These are phyloP conservation scores for Psilocybe cyanescens DNA, from an alignment of 768 basidiomycete genomes.

Conservation along the genomic window DNA sequence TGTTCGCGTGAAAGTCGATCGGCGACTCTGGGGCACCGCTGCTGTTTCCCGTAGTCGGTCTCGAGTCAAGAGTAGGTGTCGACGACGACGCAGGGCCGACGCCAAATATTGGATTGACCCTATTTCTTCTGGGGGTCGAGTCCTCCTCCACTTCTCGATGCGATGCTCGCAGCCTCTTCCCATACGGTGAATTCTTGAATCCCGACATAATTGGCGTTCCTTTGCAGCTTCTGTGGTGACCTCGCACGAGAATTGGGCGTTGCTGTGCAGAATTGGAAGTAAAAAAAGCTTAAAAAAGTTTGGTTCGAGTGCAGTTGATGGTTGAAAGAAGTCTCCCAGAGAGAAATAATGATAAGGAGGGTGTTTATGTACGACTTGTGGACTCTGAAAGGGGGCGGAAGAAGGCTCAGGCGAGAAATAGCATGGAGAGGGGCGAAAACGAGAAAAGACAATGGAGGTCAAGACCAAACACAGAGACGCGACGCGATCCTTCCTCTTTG, in stretches of 20 bases:
- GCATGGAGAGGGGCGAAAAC: slow-evolving; percentile 1
- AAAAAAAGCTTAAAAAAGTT: not conserved
- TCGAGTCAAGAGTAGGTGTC: slow-evolving; percentile 55
- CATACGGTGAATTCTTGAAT: slow-evolving; percentile 85
- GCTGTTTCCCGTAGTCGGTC: slow-evolving; percentile 58
- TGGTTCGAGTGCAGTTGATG: not conserved
- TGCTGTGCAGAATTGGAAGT: not conserved
- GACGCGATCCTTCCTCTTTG: slow-evolving; percentile 20
- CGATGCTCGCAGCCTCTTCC: slow-evolving; percentile 78
- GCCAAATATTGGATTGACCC: slow-evolving; percentile 52
- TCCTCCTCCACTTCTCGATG: slow-evolving; percentile 65
- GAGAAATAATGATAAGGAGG: not conserved
- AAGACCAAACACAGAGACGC: slow-evolving; percentile 17
- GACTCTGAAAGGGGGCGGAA: not conserved
- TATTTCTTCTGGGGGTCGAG: slow-evolving; percentile 22
- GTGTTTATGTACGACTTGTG: not conserved
- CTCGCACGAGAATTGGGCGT: not conserved
- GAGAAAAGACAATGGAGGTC: slow-evolving; percentile 12
- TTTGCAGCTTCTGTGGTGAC: not conserved
- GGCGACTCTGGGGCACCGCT: slow-evolving; percentile 37
- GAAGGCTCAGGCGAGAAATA: not conserved
- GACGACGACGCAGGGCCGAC: slow-evolving; percentile 33
- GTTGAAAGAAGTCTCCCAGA: not conserved
- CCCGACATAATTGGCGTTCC: slow-evolving; percentile 55
- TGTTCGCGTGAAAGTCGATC: slow-evolving; percentile 5